These are phyloP conservation scores for Colletotrichum siamense DNA, from an alignment of 2,329 filamentous ascomycete genomes.

Conservation along the genomic window DNA sequence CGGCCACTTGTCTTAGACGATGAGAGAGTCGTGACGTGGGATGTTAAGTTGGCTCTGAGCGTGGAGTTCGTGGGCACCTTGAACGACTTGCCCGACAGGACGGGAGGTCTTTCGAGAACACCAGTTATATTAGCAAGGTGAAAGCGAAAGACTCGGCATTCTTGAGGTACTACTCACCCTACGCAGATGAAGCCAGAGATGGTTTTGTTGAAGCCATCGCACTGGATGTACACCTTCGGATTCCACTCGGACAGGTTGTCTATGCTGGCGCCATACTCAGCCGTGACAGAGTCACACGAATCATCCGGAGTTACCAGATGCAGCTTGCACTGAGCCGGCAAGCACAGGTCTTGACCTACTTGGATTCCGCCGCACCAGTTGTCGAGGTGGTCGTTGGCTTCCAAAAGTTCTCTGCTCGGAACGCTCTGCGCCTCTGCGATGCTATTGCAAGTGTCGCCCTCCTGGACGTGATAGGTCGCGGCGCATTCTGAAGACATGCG, in stretches of 20 bases:
- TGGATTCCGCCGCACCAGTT: neutral
- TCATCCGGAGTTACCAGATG: neutral
- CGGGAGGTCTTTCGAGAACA: neutral
- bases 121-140: neutral
- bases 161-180: neutral
- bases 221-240: neutral
- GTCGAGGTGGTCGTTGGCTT: neutral
- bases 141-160: neutral
- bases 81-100: neutral
- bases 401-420: neutral
- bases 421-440: neutral
- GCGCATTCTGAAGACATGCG: neutral
- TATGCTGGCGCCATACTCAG: neutral
- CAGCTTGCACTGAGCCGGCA: neutral
- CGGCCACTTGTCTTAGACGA: neutral
- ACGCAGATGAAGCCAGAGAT: neutral
- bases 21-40: neutral
- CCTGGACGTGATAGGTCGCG: neutral
- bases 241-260: neutral
- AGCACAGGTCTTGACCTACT: neutral
- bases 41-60: neutral
- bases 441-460: neutral
- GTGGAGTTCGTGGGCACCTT: neutral
- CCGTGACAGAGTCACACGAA: neutral
- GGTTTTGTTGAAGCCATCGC: neutral